phyloP scores from a whole-genome alignment of 768 basidiomycete genomes.

The Russula sp. region DNA sequence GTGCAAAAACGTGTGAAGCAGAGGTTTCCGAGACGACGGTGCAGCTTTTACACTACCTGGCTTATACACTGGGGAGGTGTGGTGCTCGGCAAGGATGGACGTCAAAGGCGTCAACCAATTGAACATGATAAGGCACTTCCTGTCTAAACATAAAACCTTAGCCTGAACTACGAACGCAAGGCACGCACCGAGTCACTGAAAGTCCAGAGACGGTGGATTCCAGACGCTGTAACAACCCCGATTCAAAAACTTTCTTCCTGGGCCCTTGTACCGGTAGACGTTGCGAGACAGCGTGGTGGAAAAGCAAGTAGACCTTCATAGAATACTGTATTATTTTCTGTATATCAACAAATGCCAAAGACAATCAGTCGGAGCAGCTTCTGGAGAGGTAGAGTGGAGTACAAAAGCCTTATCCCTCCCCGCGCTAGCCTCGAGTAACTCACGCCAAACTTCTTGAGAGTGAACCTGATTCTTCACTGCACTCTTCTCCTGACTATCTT shows the following conservation, averaged over 20 bases:
- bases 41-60: slow-evolving; percentile 29
- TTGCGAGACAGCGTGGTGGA: slow-evolving; percentile 49
- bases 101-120: slow-evolving; percentile 79
- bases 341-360: background rate
- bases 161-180: background rate
- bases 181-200: slow-evolving; percentile 61
- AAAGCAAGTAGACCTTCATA: slow-evolving; percentile 62
- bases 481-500: slow-evolving; percentile 24
- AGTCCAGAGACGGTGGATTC: slow-evolving; percentile 56
- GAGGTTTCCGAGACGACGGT: slow-evolving; percentile 37
- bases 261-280: slow-evolving; percentile 42
- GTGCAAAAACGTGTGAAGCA: slow-evolving; percentile 68
- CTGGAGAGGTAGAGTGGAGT: slow-evolving; percentile 29
- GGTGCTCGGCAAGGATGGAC: slow-evolving; percentile 61
- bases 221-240: slow-evolving; percentile 51
- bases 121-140: slow-evolving; percentile 75
- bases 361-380: background rate
- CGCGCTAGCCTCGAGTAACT: slow-evolving; percentile 67
- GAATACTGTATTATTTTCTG: slow-evolving; percentile 88
- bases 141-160: slow-evolving; percentile 27
- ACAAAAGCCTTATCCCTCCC: slow-evolving; percentile 85
- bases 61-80: slow-evolving; percentile 55
- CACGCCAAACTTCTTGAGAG: slow-evolving; percentile 69
- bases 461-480: slow-evolving; percentile 40
- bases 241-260: slow-evolving; percentile 45